A percentile compares a stretch with the other conserved stretches of the same genome.
phyloP scores from a whole-genome alignment of 768 basidiomycete species.

The Cantharellus cinnabarinus region DNA sequence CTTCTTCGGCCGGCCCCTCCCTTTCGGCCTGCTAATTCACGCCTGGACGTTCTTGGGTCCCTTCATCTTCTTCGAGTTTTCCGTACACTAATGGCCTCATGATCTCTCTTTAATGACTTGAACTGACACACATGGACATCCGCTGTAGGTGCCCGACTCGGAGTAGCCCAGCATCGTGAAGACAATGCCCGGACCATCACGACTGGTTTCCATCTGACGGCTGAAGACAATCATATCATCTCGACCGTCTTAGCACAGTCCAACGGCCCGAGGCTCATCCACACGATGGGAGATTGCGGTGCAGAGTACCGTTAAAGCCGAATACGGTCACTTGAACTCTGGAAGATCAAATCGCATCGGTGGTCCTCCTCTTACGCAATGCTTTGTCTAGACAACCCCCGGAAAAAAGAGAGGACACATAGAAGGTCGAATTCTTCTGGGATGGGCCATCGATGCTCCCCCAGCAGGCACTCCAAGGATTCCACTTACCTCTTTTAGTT shows the following conservation, averaged over 20 bases:
- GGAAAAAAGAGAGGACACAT: too few relatives aligned
- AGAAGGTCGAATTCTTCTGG: too few relatives aligned
- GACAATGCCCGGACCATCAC: conserved; percentile 47
- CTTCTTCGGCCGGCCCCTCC: too few relatives aligned
- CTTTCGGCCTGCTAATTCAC: too few relatives aligned
- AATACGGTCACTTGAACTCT: background rate
- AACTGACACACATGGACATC: too few relatives aligned
- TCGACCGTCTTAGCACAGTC: conserved; percentile 40
- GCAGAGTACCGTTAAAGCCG: conserved; percentile 46
- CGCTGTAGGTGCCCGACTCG: conserved; percentile 42
- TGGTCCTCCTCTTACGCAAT: background rate
- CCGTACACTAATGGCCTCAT: too few relatives aligned
- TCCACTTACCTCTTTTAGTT: too few relatives aligned
- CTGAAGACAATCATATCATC: conserved; percentile 39
- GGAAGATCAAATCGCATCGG: background rate
- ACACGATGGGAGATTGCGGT: conserved; percentile 61
- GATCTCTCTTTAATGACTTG: too few relatives aligned
- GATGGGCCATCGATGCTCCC: too few relatives aligned
- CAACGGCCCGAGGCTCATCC: conserved; percentile 41
- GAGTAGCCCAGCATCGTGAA: conserved; percentile 49
- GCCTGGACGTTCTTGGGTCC: background rate
- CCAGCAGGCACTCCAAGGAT: too few relatives aligned
- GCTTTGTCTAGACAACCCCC: too few relatives aligned
- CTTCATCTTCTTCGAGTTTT: background rate
- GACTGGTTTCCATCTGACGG: conserved; percentile 26